Evolutionary conservation across 2,329 filamentous ascomycete genomes (phyloP), one percentile per base, ranked within the genome.

Genomic region (Didymella glomerata): DNA sequence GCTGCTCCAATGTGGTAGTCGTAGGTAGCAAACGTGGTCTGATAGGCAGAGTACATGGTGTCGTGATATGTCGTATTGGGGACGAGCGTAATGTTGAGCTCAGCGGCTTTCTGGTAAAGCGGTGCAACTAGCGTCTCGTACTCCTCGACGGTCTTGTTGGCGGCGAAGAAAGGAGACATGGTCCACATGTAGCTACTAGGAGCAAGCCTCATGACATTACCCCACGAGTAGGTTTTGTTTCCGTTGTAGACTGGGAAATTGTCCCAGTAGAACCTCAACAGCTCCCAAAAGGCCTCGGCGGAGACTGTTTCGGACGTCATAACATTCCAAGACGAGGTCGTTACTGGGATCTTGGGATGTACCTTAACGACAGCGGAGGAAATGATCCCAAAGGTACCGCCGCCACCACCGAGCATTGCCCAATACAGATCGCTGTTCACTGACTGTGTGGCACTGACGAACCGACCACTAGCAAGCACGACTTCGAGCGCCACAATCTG

Each of bases 371-470:
- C 62, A n/a, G 66, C 71, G 16, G 72, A 73, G 2, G 71, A 74
- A 34, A 76, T 60, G 34, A 76, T 68, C n/a, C 73, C 70, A n/a
- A 71, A 76, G 11, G 72, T 76, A 36, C 69, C 69, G 4, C 73
- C 72, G n/a, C 73, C 73, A 24, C 74, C 74, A 54, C 77, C 77
- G 28, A 77, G 71, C 58, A 79, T 69, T 2, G 76, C 77, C 65
- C 68, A 74, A 64, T 77, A 80, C 8, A 80, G 50, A 28, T 74
- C 70, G 20, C 63, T 61, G 53, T 82, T 79, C 25, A 76, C 47
- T n/a, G 62, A 56, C 1, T 69, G 68, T 3, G 68, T 72, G 16
- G 58, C 68, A 47, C 65, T 70, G 6, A 72, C 57, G 45, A 72
- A 71, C 16, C 62, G 61, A 9, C 72, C 72, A 30, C 36, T 65